Conservation (phyloP, 257 asterid species). For the Cynanchum wilfordii region DNA sequence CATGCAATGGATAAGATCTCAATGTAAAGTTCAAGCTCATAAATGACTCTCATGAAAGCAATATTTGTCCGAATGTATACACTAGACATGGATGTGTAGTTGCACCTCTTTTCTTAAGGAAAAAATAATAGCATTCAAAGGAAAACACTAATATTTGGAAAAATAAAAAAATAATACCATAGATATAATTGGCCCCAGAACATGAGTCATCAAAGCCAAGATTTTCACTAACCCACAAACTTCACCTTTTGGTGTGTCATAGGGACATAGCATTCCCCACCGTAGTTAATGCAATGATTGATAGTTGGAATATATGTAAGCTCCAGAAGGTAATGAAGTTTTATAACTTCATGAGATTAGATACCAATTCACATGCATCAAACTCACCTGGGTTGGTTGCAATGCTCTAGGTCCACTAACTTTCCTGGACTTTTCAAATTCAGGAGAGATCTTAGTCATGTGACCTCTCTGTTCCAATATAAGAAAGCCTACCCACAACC, state of each 20-base stretch:
- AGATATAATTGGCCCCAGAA: constrained; percentile 72
- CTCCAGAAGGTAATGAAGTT: not conserved
- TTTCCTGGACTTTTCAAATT: constrained; percentile 92
- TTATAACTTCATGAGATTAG: not conserved
- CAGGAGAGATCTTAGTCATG: constrained; percentile 87
- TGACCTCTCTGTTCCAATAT: constrained; percentile 74
- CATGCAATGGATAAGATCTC: not conserved
- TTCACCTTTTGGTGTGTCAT: constrained; percentile 99
- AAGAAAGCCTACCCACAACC: constrained; percentile 77
- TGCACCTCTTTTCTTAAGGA: not conserved
- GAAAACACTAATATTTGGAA: not conserved
- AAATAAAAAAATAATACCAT: constrained; percentile 48
- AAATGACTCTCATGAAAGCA: not conserved
- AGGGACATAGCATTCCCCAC: constrained; percentile 99
- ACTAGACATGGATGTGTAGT: not conserved
- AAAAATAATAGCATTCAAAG: no score
- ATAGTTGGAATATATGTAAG: constrained; percentile 10
- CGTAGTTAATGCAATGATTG: constrained; percentile 30
- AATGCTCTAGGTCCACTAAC: constrained; percentile 98
- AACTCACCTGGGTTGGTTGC: constrained; percentile 91
- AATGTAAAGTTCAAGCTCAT: no score
- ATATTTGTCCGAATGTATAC: not conserved
- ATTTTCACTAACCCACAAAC: constrained; percentile 95
- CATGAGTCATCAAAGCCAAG: constrained; percentile 96
- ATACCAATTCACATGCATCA: not conserved